These are phyloP conservation scores for Protomyces pachydermus DNA, from an alignment of 1,139 yeast genomes.

Conservation along the genomic window DNA sequence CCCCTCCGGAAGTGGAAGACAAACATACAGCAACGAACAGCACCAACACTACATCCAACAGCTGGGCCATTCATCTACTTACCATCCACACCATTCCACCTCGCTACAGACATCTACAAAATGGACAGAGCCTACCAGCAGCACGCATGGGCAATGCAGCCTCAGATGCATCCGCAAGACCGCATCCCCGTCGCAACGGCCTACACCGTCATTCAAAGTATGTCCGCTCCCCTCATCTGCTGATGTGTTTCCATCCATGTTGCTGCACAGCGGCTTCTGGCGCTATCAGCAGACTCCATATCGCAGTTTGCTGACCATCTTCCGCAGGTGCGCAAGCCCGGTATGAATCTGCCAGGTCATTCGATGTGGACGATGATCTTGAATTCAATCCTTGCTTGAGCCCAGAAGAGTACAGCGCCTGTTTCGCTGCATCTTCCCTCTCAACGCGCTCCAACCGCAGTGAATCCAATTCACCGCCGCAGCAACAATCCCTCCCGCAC, in stretches of 20 bases:
- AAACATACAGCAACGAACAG: not conserved
- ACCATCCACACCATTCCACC: not conserved
- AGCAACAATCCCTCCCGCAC: slow-evolving; percentile 11
- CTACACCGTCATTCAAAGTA: not conserved
- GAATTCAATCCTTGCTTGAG: slow-evolving; percentile 58
- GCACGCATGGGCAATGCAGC: not conserved
- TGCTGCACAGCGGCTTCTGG: not conserved
- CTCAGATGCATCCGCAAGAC: not conserved
- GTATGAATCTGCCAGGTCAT: slow-evolving; percentile 56
- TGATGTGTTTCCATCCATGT: no score
- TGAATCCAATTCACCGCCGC: slow-evolving; percentile 21
- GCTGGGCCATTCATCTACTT: not conserved
- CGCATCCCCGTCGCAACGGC: not conserved
- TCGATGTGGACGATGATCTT: slow-evolving; percentile 64
- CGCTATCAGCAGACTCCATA: not conserved
- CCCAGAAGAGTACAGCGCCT: slow-evolving; percentile 36
- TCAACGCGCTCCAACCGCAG: slow-evolving; percentile 22
- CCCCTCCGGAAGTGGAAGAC: not conserved
- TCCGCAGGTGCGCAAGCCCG: slow-evolving; percentile 14
- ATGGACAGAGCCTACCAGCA: not conserved
- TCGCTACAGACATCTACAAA: not conserved
- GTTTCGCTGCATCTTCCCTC: slow-evolving; percentile 18
- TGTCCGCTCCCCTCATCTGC: not conserved
- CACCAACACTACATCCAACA: not conserved
- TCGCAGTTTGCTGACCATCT: not conserved